Base-by-base conservation (phyloP, 495 filamentous ascomycete genomes). In the Penicillium diatomitis region DNA sequence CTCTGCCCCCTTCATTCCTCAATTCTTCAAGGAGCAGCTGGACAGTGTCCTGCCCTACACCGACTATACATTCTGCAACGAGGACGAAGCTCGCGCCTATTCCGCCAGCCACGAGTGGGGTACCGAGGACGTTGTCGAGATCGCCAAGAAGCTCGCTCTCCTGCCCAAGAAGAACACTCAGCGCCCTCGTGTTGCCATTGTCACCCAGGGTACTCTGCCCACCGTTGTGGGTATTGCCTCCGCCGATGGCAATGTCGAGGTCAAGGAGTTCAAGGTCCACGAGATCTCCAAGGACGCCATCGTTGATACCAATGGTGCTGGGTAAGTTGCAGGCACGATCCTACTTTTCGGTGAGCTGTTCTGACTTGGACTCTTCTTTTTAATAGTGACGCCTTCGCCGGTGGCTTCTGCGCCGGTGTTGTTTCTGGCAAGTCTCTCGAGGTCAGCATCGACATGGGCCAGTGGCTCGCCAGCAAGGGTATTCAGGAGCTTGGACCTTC, bases 31-130 rank as follows among this genome's bases (percentile, higher is more conserved):
- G 77, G 90, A 96, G 12, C 87, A 82, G 49, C 78, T 99, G 36
- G 89, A 92, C 69, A 79, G 80, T 53, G 84, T 85, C 3, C 76
- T 86, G 7, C 85, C 84, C 20, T 97, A 95, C 80, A 91, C 87
- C 75, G 92, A 99, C 75, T 95, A 90, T 75, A 75, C 96, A 33
- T 85, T 97, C 69, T 92, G 90, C 52, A 99, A 99, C 70, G 94
- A 97, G 82, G 86, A 85, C 31, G 92, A 99, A 72, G 92, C 90
- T 32, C 76, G 79, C 54, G 72, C 87, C 45, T 97, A 90, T 70
- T 83, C 94, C 44, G 81, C 87, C 61, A 82, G 81, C 47, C 89
- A 96, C 67, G 74, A 73, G 48, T 81, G 72, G 63, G 66, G 65
- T 33, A 85, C 82, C 42, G 82, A 82, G 53, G 87, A 92, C 64